These are phyloP conservation scores for Russula brevipes DNA, from an alignment of 768 basidiomycete genomes.

Conservation along the genomic window DNA sequence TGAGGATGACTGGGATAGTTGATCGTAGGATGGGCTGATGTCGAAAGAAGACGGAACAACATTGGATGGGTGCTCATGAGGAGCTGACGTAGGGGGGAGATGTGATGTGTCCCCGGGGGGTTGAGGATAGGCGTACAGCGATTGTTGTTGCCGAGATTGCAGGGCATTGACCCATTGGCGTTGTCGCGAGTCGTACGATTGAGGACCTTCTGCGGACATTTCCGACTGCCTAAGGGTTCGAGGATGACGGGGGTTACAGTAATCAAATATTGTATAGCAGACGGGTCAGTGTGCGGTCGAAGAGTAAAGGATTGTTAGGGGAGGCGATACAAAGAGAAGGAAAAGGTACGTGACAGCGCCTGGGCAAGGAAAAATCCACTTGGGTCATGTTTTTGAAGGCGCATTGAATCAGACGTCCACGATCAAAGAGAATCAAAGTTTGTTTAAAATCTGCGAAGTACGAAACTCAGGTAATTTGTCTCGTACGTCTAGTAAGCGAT, in stretches of 20 bases:
- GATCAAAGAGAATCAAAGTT: background rate
- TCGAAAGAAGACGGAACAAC: conserved; percentile 7
- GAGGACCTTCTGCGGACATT: conserved; percentile 7
- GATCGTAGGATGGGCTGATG: conserved; percentile 11
- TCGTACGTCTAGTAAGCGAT: background rate
- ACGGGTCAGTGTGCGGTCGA: too few species aligned
- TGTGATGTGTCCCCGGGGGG: background rate
- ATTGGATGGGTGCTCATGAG: conserved; percentile 1
- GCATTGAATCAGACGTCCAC: background rate
- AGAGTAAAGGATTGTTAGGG: too few species aligned
- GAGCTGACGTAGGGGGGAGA: background rate
- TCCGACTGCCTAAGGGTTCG: background rate
- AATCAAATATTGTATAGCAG: too few species aligned
- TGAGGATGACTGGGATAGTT: conserved; percentile 10
- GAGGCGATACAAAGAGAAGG: too few species aligned
- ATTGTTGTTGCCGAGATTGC: conserved; percentile 4
- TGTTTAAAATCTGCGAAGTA: background rate
- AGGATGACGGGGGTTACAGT: too few species aligned
- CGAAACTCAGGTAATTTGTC: too few species aligned
- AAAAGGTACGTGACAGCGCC: too few species aligned
- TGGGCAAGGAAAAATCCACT: background rate
- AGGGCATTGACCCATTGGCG: conserved; percentile 2
- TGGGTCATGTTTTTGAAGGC: background rate
- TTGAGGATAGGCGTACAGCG: conserved; percentile 7
- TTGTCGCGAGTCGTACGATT: background rate